Base-by-base conservation (phyloP, 768 basidiomycete species). In the Neoboletus magnificus region DNA sequence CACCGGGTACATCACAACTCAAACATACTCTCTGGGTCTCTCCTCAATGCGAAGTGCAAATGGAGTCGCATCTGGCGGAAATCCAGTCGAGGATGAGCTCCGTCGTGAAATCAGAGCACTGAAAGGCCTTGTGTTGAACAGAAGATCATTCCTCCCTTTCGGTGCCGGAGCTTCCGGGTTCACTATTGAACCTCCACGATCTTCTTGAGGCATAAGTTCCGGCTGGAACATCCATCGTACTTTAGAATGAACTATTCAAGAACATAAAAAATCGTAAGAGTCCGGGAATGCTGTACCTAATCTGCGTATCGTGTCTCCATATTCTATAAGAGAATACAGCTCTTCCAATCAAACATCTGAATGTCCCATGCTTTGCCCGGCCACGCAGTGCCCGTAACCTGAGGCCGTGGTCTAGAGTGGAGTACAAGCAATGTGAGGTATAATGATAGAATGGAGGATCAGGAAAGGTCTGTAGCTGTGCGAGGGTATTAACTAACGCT, bases 1-100 rank as follows among this genome's bases (percentile, higher is more conserved):
- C 57, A 91, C 89, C 0, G 89, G 90, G 6, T 90, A 89, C 68
- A 80, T 92, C 64, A 85, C 86, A 54, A 79, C 86, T 10, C 86
- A 90, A 60, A 81, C 87, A 3, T 91, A 90, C 63, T 65, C 71
- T 18, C 54, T 71, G 4, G 59, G 52, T 27, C 35, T 58, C 15
- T 47, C 60, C 4, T 57, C 59, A 0, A 32, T 61, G 35, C 70
- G 68, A 40, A 47, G 63, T 22, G 25, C 35, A 20, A 55, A 54
- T 42, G 71, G 64, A 3, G 48, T 37, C 9, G 18, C 61, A 4
- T 50, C 68, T n/a, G 40, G 60, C 15, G 58, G 58, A 52, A 60
- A 57, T 48, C 65, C 68, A 18, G 30, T 79, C 2, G 76, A 82
- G 43, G 89, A 91, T 60, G 89, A 90, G 52, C 66, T 91, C 13